Percentiles rank a stretch among this genome's conserved stretches.
These are phyloP conservation scores for Hymenoscyphus linearis DNA, from an alignment of 2,329 filamentous ascomycete species.

Conservation along the genomic window DNA sequence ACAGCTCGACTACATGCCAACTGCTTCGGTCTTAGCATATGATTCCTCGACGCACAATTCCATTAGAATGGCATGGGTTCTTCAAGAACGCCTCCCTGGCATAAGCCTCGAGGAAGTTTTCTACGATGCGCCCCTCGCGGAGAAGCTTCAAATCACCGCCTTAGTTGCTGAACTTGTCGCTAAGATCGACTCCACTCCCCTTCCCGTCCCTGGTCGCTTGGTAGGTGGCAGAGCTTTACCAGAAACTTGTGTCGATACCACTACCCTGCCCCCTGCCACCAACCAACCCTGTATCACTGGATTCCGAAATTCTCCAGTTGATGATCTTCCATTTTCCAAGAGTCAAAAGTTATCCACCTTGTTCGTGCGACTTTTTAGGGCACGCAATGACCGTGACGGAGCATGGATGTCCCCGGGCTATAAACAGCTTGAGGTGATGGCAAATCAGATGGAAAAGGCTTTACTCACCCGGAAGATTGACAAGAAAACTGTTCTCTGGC, in stretches of 20 bases:
- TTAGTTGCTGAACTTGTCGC: conserved; percentile 10
- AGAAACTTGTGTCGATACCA: too few species aligned
- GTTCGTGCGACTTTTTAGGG: conserved; percentile 3
- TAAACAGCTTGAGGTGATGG: not conserved
- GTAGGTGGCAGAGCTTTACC: conserved; percentile 7
- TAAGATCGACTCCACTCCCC: conserved; percentile 11
- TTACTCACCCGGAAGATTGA: conserved; percentile 10
- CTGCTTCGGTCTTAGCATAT: conserved; percentile 11
- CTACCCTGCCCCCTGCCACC: not conserved
- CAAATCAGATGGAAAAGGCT: conserved; percentile 13
- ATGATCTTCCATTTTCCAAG: conserved; percentile 4
- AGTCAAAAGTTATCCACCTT: conserved; percentile 3
- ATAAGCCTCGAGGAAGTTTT: conserved; percentile 1
- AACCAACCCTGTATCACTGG: conserved; percentile 3
- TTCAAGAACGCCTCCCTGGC: conserved; percentile 17
- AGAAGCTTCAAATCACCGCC: conserved; percentile 17
- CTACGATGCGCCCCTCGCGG: conserved; percentile 8
- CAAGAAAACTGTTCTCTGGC: conserved; percentile 11
- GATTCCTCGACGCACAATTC: conserved; percentile 18
- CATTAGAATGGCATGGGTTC: conserved; percentile 11
- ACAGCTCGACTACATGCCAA: not conserved
- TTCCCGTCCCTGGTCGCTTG: conserved; percentile 1
- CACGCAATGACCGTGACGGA: conserved; percentile 1
- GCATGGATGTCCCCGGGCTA: not conserved
- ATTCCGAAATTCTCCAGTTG: conserved; percentile 4